These are phyloP conservation scores for Syncephalastrum racemosum DNA, from an alignment of 371 early-diverging fungal genomes.

Conservation along the genomic window DNA sequence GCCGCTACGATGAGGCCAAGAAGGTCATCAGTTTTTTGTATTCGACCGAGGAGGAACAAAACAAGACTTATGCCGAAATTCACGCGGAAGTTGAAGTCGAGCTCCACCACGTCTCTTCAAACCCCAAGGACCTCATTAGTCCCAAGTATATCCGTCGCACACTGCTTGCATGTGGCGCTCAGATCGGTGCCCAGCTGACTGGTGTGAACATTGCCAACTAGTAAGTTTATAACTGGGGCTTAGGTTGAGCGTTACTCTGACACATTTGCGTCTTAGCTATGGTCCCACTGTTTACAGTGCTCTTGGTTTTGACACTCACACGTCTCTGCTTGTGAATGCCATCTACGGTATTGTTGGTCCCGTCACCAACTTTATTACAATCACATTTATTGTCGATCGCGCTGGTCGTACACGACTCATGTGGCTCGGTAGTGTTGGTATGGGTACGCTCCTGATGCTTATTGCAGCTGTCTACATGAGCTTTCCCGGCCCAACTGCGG, in stretches of 20 bases:
- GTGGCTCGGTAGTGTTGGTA: conserved; percentile 24
- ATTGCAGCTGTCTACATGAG: conserved; percentile 14
- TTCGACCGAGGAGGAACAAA: conserved; percentile 30
- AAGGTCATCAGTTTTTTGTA: conserved; percentile 30
- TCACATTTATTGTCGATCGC: conserved; percentile 34
- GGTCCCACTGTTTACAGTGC: conserved; percentile 58
- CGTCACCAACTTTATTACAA: conserved; percentile 36
- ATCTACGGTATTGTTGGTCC: conserved; percentile 33
- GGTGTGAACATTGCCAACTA: conserved; percentile 55
- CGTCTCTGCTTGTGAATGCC: conserved; percentile 14
- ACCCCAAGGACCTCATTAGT: conserved; percentile 69
- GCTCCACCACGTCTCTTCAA: conserved; percentile 55
- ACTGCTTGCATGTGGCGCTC: conserved; percentile 15
- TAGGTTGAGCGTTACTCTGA: neutral
- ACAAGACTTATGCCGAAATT: conserved; percentile 55
- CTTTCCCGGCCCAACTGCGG: conserved; percentile 15
- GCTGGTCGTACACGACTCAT: conserved; percentile 29
- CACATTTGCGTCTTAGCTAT: conserved; percentile 48
- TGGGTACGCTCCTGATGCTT: conserved; percentile 20
- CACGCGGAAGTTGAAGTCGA: conserved; percentile 38
- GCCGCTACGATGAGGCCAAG: conserved; percentile 32
- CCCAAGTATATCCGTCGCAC: conserved; percentile 14
- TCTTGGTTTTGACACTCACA: conserved; percentile 41
- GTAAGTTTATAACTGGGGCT: conserved; percentile 31
- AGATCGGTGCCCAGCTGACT: conserved; percentile 52